Evolutionary conservation across 805 yeast species (phyloP).

Genomic region (Suhomyces canberraensis): DNA sequence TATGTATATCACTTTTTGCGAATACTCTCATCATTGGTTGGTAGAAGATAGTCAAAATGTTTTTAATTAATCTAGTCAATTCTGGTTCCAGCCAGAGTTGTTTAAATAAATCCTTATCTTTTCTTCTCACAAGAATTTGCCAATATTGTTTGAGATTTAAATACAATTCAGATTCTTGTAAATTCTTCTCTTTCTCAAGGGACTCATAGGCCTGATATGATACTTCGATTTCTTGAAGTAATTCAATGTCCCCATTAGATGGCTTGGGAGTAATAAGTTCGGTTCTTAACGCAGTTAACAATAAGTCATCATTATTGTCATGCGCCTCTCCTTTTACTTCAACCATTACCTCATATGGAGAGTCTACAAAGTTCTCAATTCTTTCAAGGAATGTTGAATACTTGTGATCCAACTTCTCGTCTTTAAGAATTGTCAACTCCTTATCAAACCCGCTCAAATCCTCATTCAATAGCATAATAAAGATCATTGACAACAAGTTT

Average conservation of each 20-base stretch:
- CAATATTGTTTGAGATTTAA: conserved; percentile 58
- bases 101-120: conserved; percentile 72
- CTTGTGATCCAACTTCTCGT: conserved; percentile 29
- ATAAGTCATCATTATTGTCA: conserved; percentile 16
- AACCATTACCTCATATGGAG: conserved; percentile 8
- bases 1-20: conserved; percentile 35
- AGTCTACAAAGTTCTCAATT: conserved; percentile 23
- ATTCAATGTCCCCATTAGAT: not conserved
- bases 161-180: conserved; percentile 35
- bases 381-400: conserved; percentile 25
- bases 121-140: conserved; percentile 59
- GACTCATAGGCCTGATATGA: conserved; percentile 21
- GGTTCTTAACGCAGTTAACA: conserved; percentile 22
- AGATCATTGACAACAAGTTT: conserved; percentile 64
- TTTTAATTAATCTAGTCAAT: conserved; percentile 69
- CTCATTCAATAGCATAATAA: conserved; percentile 69
- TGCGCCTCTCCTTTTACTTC: conserved; percentile 17
- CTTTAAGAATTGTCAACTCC: conserved; percentile 47
- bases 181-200: conserved; percentile 10
- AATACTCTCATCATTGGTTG: conserved; percentile 39
- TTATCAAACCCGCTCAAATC: conserved; percentile 64
- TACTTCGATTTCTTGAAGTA: conserved; percentile 9
- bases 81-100: conserved; percentile 85
- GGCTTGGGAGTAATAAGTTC: conserved; percentile 17
- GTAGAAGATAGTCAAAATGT: conserved; percentile 51